Percentiles rank a stretch among this genome's conserved stretches.
Conservation (phyloP, 2,329 filamentous ascomycete species). For the Aspergillus eucalypticola region DNA sequence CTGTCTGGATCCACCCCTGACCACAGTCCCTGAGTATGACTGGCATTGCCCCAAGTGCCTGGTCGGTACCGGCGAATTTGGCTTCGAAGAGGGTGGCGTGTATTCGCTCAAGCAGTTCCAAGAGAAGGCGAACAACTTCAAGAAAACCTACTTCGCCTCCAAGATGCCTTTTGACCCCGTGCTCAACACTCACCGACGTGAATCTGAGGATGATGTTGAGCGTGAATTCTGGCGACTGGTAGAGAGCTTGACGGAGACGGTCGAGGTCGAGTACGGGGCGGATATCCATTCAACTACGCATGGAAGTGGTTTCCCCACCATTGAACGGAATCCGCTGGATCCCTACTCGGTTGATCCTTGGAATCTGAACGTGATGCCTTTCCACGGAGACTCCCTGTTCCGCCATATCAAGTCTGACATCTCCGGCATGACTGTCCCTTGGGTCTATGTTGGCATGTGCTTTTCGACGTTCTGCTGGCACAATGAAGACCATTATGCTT, state of each 20-base stretch:
- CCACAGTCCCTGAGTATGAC: conserved; percentile 74
- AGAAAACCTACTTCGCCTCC: conserved; percentile 86
- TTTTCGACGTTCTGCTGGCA: conserved; percentile 99
- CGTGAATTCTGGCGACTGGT: conserved; percentile 96
- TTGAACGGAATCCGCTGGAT: conserved; percentile 85
- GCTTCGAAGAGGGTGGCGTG: conserved; percentile 92
- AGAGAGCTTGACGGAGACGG: conserved; percentile 88
- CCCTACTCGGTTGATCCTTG: conserved; percentile 86
- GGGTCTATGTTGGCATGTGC: conserved; percentile 99
- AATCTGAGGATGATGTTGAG: conserved; percentile 94
- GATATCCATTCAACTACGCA: conserved; percentile 98
- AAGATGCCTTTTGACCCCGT: conserved; percentile 87
- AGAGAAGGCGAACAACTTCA: conserved; percentile 92
- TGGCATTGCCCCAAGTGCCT: conserved; percentile 97
- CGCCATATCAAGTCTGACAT: conserved; percentile 97
- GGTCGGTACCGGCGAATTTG: conserved; percentile 94
- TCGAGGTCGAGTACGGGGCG: conserved; percentile 96
- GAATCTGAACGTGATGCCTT: conserved; percentile 91
- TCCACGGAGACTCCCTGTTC: conserved; percentile 89
- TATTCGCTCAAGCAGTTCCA: conserved; percentile 97
- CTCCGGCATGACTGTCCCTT: conserved; percentile 98
- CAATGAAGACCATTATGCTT: conserved; percentile 96
- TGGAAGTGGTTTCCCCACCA: conserved; percentile 92
- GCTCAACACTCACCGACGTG: conserved; percentile 74
- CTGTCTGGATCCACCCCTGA: conserved; percentile 85